Percentiles rank a stretch among this genome's conserved stretches.
phyloP scores from a whole-genome alignment of 805 yeast species.

The Blastobotrys parvus region DNA sequence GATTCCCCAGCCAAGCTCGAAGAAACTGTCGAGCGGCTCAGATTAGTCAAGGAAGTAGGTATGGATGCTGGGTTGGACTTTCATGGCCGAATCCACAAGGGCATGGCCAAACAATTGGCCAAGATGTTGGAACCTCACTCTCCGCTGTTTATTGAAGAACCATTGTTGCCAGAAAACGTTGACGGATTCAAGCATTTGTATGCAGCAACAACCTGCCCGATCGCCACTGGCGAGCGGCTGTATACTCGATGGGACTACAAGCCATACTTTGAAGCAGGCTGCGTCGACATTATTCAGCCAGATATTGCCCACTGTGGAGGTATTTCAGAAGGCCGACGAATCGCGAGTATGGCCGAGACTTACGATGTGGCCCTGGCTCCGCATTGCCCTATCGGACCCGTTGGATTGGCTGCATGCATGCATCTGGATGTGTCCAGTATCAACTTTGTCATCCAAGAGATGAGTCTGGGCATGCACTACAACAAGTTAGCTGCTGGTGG shows the following conservation, averaged over 20 bases:
- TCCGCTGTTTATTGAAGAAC: conserved; percentile 27
- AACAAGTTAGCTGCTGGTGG: conserved; percentile 16
- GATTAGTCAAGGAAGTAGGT: conserved; percentile 20
- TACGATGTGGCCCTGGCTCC: conserved; percentile 27
- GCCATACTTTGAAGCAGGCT: conserved; percentile 20
- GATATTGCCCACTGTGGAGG: conserved; percentile 26
- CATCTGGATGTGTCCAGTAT: conserved; percentile 20
- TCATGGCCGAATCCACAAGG: conserved; percentile 27
- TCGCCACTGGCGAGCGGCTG: conserved; percentile 26
- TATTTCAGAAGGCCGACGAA: conserved; percentile 22
- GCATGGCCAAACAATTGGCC: conserved; percentile 27
- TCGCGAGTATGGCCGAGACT: conserved; percentile 25
- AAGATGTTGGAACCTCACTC: conserved; percentile 20
- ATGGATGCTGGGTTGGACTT: conserved; percentile 26
- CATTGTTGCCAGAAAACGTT: conserved; percentile 22
- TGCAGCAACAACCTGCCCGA: conserved; percentile 21
- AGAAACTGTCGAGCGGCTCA: conserved; percentile 23
- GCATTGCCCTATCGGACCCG: conserved; percentile 26
- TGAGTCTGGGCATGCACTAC: conserved; percentile 25
- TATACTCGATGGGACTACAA: conserved; percentile 21
- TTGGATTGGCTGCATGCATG: conserved; percentile 25
- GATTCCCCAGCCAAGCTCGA: conserved; percentile 22
- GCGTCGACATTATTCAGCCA: conserved; percentile 25
- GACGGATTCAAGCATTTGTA: conserved; percentile 20
- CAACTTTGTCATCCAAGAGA: conserved; percentile 23